Evolutionary conservation across 139 green algal genomes (phyloP).

Genomic region (Coelastrella sp.): DNA sequence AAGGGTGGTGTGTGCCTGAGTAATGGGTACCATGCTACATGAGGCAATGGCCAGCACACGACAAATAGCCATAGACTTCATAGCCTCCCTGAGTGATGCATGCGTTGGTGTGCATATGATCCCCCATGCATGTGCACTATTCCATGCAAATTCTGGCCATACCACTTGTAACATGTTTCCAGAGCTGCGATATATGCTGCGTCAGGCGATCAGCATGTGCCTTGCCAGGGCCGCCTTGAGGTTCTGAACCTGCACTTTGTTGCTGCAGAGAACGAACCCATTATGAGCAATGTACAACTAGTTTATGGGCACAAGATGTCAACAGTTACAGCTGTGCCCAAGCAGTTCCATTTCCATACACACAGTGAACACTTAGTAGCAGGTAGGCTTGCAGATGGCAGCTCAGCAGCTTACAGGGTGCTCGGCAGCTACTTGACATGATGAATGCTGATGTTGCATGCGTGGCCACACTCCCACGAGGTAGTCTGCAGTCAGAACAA

Average conservation of each 20-base stretch:
- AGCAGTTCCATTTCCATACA: slow-evolving; percentile 30
- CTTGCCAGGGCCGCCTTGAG: too few species aligned
- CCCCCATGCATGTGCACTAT: too few species aligned
- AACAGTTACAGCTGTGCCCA: not conserved
- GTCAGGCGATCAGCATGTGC: not conserved
- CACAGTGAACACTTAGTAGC: slow-evolving; percentile 7
- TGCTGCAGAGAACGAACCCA: not conserved
- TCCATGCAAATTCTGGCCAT: too few species aligned
- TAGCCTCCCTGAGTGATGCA: too few species aligned
- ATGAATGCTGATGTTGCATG: not conserved
- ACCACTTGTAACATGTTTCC: too few species aligned
- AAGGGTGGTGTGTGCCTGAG: not conserved
- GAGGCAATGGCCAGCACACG: not conserved
- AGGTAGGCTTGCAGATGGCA: not conserved
- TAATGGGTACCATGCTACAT: not conserved
- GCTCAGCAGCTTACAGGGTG: not conserved
- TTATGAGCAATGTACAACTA: not conserved
- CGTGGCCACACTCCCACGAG: not conserved
- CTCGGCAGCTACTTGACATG: not conserved
- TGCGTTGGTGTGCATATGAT: too few species aligned
- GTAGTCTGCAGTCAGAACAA: too few species aligned
- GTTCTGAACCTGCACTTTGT: not conserved
- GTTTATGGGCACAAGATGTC: not conserved
- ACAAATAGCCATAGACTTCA: too few species aligned
- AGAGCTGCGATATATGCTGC: not conserved